Conservation (phyloP, 179 eudicot genomes). For the Beta corolliflora region DNA sequence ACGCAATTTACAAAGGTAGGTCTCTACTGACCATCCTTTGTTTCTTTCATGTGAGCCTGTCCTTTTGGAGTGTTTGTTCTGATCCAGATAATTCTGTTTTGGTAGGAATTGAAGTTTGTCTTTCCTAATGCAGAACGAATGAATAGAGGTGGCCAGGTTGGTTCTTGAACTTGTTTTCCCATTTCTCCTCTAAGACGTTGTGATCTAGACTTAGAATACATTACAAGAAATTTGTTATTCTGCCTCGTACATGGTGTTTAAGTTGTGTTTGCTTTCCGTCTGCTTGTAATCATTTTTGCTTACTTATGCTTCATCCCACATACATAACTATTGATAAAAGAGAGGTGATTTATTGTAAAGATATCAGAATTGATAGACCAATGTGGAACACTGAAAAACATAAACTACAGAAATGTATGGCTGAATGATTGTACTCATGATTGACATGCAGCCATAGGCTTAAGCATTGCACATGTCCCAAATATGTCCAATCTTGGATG, state of each 20-base stretch:
- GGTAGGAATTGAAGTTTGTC: constrained; percentile 81
- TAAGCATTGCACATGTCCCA: not conserved
- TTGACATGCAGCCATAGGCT: not conserved
- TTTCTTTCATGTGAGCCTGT: constrained; percentile 7
- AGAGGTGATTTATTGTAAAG: not conserved
- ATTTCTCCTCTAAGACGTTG: not conserved
- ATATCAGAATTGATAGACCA: not conserved
- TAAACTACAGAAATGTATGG: not conserved
- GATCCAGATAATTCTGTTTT: constrained; percentile 14
- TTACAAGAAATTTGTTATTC: not conserved
- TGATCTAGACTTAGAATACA: not conserved
- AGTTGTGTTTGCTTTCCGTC: not conserved
- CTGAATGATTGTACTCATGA: not conserved
- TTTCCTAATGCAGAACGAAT: constrained; percentile 87
- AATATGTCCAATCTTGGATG: not conserved
- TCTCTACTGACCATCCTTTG: not conserved
- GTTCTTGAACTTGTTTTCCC: constrained; percentile 24
- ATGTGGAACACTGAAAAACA: not conserved
- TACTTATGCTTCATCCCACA: not conserved
- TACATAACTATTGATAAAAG: not conserved
- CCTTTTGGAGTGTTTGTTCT: not conserved
- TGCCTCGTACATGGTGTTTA: not conserved
- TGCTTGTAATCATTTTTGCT: not conserved
- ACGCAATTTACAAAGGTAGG: constrained; percentile 86
- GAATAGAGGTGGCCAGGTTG: constrained; percentile 97